These are phyloP conservation scores for Niebla homalea DNA, from an alignment of 495 filamentous ascomycete species.

Conservation along the genomic window DNA sequence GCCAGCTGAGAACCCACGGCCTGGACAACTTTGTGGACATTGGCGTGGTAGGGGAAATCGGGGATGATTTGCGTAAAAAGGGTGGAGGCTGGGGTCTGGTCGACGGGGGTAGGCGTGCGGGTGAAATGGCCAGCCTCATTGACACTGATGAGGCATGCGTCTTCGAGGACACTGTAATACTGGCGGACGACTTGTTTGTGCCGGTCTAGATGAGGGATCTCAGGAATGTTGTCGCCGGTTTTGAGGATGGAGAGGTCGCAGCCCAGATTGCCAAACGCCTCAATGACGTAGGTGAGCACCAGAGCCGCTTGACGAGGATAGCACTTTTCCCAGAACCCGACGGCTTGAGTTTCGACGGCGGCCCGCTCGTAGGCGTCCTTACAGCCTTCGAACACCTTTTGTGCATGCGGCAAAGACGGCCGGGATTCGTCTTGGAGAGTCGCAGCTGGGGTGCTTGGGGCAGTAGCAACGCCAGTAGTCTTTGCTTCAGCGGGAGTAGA, in stretches of 20 bases:
- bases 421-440: no score
- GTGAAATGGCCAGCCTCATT: background rate
- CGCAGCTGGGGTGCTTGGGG: background rate
- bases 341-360: background rate
- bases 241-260: slow-evolving; percentile 13
- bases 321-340: slow-evolving; percentile 10
- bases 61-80: slow-evolving; percentile 4
- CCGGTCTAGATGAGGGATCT: slow-evolving; percentile 14
- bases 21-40: slow-evolving; percentile 20
- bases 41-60: slow-evolving; percentile 16
- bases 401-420: background rate
- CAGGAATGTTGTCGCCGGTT: slow-evolving; percentile 15
- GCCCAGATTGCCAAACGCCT: slow-evolving; percentile 15
- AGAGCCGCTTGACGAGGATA: slow-evolving; percentile 14
- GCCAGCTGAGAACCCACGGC: slow-evolving; percentile 21
- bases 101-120: background rate
- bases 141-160: slow-evolving; percentile 12
- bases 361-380: slow-evolving; percentile 4
- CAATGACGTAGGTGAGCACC: slow-evolving; percentile 16
- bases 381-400: slow-evolving; percentile 5
- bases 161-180: slow-evolving; percentile 23
- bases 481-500: background rate
- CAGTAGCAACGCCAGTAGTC: background rate
- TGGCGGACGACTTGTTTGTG: slow-evolving; percentile 22
- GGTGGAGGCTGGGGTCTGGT: background rate